Conservation (phyloP, 352 stramenopile species). For the Globisporangium camurandrum region DNA sequence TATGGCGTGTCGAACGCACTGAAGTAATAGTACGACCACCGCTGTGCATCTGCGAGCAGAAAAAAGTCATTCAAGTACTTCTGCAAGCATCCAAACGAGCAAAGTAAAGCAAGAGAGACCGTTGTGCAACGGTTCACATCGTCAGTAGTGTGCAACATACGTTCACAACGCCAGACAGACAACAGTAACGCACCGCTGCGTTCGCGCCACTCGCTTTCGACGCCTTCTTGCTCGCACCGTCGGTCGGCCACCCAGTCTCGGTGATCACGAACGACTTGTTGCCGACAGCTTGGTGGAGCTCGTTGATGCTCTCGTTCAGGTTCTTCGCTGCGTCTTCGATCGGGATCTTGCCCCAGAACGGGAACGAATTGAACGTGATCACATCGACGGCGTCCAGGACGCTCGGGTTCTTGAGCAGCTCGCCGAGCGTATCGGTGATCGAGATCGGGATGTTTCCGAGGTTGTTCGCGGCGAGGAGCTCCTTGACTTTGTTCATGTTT, state of each 20-base stretch:
- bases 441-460: constrained; percentile 38
- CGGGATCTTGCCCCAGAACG: constrained; percentile 51
- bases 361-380: constrained; percentile 54
- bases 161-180: background rate
- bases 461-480: constrained; percentile 20
- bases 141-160: background rate
- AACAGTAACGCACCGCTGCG: constrained; percentile 16
- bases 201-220: constrained; percentile 28
- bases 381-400: constrained; percentile 57
- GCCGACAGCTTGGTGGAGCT: constrained; percentile 21
- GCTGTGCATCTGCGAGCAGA: constrained; percentile 28
- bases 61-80: constrained; percentile 64
- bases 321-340: constrained; percentile 26
- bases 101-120: background rate
- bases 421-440: constrained; percentile 56
- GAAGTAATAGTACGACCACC: constrained; percentile 28
- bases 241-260: constrained; percentile 60
- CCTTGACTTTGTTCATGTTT: constrained; percentile 53
- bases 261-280: constrained; percentile 56
- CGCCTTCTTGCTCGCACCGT: constrained; percentile 21
- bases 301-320: constrained; percentile 40
- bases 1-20: constrained; percentile 23
- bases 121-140: background rate
- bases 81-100: too few species aligned
- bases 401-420: constrained; percentile 38